Evolutionary conservation across 169 alveolate genomes (phyloP).

Genomic region (Ichthyophthirius multifiliis): DNA sequence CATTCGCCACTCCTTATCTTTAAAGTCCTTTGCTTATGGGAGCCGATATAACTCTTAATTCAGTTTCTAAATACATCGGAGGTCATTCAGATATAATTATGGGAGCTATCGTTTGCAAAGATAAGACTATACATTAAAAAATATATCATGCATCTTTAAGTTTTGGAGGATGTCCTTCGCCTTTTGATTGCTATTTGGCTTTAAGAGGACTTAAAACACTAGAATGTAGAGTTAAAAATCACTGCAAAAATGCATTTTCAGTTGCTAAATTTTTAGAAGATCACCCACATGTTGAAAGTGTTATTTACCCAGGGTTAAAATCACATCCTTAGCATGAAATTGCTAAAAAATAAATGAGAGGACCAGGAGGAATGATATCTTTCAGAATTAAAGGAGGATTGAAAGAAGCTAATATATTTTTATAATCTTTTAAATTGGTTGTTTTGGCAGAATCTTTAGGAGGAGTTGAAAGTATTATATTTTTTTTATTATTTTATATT

Average conservation of each 20-base stretch:
- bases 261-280: conserved; percentile 76
- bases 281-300: conserved; percentile 74
- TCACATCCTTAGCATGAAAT: conserved; percentile 72
- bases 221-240: conserved; percentile 75
- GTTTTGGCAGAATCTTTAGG: conserved; percentile 84
- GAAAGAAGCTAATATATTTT: conserved; percentile 56
- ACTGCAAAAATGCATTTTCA: conserved; percentile 61
- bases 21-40: conserved; percentile 82
- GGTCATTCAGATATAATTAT: conserved; percentile 91
- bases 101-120: conserved; percentile 75
- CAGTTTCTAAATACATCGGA: conserved; percentile 85
- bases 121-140: conserved; percentile 56
- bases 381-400: conserved; percentile 73
- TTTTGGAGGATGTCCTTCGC: conserved; percentile 71
- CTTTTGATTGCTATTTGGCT: conserved; percentile 82
- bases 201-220: conserved; percentile 86
- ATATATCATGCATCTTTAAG: conserved; percentile 37
- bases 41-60: conserved; percentile 80
- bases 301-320: conserved; percentile 76
- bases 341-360: conserved; percentile 68
- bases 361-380: conserved; percentile 77
- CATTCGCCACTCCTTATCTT: conserved; percentile 81
- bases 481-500: background rate
- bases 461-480: conserved; percentile 69
- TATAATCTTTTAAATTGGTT: conserved; percentile 57